Percentiles rank a stretch among this genome's conserved stretches.
phyloP scores from a whole-genome alignment of 106 monocot species.

The Hemerocallis citrina region DNA sequence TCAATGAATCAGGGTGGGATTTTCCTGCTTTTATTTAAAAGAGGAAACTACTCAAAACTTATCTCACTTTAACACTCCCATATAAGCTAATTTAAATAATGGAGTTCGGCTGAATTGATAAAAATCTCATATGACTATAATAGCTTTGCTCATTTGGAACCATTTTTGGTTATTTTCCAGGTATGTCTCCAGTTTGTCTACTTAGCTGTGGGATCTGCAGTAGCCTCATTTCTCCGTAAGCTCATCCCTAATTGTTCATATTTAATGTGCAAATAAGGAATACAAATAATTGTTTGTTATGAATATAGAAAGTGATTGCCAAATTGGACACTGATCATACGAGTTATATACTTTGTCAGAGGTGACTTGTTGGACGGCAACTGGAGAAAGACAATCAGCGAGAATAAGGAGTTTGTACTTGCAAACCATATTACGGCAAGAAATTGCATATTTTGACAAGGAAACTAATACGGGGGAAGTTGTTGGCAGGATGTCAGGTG shows the following conservation, averaged over 20 bases:
- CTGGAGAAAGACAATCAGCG: constrained; percentile 63
- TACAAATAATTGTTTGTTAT: too few relatives aligned
- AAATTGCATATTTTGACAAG: constrained; percentile 70
- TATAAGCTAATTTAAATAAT: too few relatives aligned
- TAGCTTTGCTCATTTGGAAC: too few relatives aligned
- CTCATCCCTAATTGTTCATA: neutral
- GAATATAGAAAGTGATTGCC: neutral
- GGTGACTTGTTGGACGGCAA: constrained; percentile 64
- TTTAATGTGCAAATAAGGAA: neutral
- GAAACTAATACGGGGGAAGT: constrained; percentile 66
- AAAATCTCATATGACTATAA: too few relatives aligned
- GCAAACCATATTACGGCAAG: constrained; percentile 56
- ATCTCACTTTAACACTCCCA: too few relatives aligned
- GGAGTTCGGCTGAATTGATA: too few relatives aligned
- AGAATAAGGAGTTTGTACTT: constrained; percentile 63
- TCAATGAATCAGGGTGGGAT: too few relatives aligned
- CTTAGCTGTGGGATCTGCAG: constrained; percentile 28
- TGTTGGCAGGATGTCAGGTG: constrained; percentile 60
- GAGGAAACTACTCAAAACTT: too few relatives aligned
- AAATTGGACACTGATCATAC: neutral
- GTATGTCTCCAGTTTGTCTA: constrained; percentile 34
- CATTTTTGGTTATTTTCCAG: constrained; percentile 9
- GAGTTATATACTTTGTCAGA: constrained; percentile 27
- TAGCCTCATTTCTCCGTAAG: constrained; percentile 54
- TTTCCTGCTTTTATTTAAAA: too few relatives aligned